Evolutionary conservation across 805 yeast genomes (phyloP).

Genomic region (Starmerella davenportii): DNA sequence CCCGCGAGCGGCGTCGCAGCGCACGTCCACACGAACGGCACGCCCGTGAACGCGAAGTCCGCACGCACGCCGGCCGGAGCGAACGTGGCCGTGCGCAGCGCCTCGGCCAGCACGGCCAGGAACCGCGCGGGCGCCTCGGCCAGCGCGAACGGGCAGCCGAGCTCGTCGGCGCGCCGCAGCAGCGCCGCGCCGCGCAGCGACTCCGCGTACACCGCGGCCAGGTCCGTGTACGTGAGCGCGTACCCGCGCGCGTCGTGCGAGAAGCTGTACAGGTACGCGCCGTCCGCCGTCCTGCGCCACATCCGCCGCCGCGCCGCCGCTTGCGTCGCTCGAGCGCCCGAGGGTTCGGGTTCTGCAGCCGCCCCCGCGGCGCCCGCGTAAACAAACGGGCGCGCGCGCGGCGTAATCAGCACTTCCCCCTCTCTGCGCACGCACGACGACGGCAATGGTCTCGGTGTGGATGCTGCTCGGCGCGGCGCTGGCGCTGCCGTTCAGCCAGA

Average conservation of each 20-base stretch:
- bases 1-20: too few species aligned
- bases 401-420: too few species aligned
- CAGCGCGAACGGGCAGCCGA: constrained; percentile 5
- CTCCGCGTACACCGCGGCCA: constrained; percentile 2
- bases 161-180: constrained; percentile 3
- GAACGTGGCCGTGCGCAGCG: background rate
- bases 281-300: constrained; percentile 3
- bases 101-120: background rate
- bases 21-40: constrained; percentile 4
- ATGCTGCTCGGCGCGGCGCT: too few species aligned
- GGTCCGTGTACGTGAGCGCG: constrained; percentile 3
- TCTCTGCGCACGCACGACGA: too few species aligned
- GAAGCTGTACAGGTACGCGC: constrained; percentile 2
- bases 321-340: too few species aligned
- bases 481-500: background rate
- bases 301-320: background rate
- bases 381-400: too few species aligned
- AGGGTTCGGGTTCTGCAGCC: too few species aligned
- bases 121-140: constrained; percentile 2
- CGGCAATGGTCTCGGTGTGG: too few species aligned
- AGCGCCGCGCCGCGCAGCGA: constrained; percentile 1
- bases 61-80: background rate
- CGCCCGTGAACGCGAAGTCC: background rate
- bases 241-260: constrained; percentile 1
- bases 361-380: too few species aligned